Evolutionary conservation across 2,329 filamentous ascomycete genomes (phyloP).

Genomic region (Teratosphaeriaceae sp.): DNA sequence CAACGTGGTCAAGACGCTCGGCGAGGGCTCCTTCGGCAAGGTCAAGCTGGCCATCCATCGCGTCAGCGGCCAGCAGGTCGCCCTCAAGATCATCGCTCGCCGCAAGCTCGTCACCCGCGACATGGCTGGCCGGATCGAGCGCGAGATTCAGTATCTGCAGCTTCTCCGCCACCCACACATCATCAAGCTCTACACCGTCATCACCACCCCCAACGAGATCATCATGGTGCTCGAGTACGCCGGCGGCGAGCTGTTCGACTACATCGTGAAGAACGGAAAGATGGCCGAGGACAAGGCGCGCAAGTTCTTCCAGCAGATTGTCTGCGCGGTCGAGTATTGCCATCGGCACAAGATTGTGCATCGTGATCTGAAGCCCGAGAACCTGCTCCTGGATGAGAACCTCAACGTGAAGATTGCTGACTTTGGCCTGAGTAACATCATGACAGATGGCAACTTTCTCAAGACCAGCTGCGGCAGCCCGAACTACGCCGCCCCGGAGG

Average conservation of each 20-base stretch:
- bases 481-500: slow-evolving; percentile 96
- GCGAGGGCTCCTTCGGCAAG: slow-evolving; percentile 97
- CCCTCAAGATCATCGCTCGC: slow-evolving; percentile 93
- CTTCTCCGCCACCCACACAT: slow-evolving; percentile 94
- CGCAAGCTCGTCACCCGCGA: slow-evolving; percentile 95
- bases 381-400: slow-evolving; percentile 86
- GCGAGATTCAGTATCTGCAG: slow-evolving; percentile 97
- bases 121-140: slow-evolving; percentile 95
- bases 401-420: slow-evolving; percentile 99
- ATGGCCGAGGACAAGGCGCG: slow-evolving; percentile 90
- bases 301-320: slow-evolving; percentile 98
- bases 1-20: slow-evolving; percentile 80
- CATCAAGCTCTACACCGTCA: slow-evolving; percentile 97
- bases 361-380: slow-evolving; percentile 95
- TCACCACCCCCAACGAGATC: slow-evolving; percentile 89
- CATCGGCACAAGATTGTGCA: slow-evolving; percentile 99
- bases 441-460: slow-evolving; percentile 98
- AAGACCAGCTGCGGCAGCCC: slow-evolving; percentile 98
- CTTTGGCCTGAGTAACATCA: slow-evolving; percentile 98
- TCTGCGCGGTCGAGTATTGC: slow-evolving; percentile 97
- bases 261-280: slow-evolving; percentile 89
- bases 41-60: slow-evolving; percentile 94
- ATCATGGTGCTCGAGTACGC: slow-evolving; percentile 99
- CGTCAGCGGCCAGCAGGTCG: slow-evolving; percentile 89
- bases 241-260: slow-evolving; percentile 93